A percentile compares a stretch with the other conserved stretches of the same genome.
These are phyloP conservation scores for Jackrogersella multiformis DNA, from an alignment of 495 filamentous ascomycete species.

Conservation along the genomic window DNA sequence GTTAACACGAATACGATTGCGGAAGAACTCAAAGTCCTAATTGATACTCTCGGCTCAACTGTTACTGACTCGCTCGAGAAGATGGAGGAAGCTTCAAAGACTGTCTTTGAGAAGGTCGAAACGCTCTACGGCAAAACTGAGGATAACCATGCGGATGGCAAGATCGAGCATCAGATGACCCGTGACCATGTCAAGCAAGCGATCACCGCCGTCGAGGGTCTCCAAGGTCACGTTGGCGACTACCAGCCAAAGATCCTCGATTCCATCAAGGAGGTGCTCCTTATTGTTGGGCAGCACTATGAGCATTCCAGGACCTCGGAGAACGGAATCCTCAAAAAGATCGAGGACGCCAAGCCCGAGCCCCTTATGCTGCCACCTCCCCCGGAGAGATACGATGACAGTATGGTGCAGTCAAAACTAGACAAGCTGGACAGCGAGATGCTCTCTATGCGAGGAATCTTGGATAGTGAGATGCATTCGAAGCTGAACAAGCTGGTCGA, in stretches of 20 bases:
- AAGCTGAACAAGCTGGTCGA: slow-evolving; percentile 88
- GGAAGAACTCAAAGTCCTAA: slow-evolving; percentile 83
- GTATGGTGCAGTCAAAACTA: slow-evolving; percentile 44
- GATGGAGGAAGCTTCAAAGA: slow-evolving; percentile 83
- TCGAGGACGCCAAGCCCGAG: slow-evolving; percentile 58
- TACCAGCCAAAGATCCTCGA: slow-evolving; percentile 87
- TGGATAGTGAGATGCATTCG: slow-evolving; percentile 73
- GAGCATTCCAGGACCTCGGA: slow-evolving; percentile 68
- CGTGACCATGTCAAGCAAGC: slow-evolving; percentile 78
- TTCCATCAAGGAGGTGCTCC: slow-evolving; percentile 82
- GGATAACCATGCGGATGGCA: slow-evolving; percentile 74
- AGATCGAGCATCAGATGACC: slow-evolving; percentile 78
- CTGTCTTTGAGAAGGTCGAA: slow-evolving; percentile 80
- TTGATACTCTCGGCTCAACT: slow-evolving; percentile 83
- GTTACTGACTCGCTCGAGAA: slow-evolving; percentile 86
- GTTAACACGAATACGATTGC: slow-evolving; percentile 77
- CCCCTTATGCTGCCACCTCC: slow-evolving; percentile 51
- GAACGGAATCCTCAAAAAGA: slow-evolving; percentile 61
- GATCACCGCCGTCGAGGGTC: slow-evolving; percentile 72
- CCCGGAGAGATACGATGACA: slow-evolving; percentile 56
- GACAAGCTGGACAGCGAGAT: slow-evolving; percentile 45
- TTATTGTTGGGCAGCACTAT: slow-evolving; percentile 81
- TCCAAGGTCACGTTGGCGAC: slow-evolving; percentile 79
- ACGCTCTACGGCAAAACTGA: slow-evolving; percentile 80
- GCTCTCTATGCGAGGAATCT: slow-evolving; percentile 33